These are phyloP conservation scores for Physaria fendleri DNA, from an alignment of 345 rosid genomes.

Conservation along the genomic window DNA sequence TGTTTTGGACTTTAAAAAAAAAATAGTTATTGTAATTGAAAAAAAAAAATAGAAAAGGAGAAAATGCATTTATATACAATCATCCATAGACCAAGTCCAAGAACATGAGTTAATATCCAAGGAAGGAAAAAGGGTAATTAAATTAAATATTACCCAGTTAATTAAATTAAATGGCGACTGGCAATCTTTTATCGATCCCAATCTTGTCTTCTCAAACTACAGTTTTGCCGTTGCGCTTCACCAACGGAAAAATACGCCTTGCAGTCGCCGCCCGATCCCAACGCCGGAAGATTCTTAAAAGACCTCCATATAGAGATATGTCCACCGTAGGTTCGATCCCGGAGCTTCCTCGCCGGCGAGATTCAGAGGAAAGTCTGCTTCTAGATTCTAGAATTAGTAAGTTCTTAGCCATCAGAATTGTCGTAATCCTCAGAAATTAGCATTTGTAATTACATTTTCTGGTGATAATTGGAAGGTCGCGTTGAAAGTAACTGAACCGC, in stretches of 20 bases:
- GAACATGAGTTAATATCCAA: too few species aligned
- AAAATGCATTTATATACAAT: too few species aligned
- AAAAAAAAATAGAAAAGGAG: too few species aligned
- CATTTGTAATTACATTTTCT: too few species aligned
- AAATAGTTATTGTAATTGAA: too few species aligned
- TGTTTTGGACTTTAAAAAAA: too few species aligned
- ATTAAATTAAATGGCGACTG: constrained; percentile 32
- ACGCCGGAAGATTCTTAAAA: constrained; percentile 25
- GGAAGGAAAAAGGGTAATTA: too few species aligned
- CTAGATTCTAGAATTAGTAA: constrained; percentile 43
- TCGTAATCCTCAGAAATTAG: neutral
- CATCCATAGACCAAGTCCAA: too few species aligned
- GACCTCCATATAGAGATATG: constrained; percentile 26
- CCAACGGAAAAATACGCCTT: constrained; percentile 6
- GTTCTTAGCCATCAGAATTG: neutral
- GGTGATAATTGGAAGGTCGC: too few species aligned
- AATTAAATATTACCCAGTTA: too few species aligned
- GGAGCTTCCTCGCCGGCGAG: constrained; percentile 39
- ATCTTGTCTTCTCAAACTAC: constrained; percentile 28
- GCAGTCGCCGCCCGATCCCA: constrained; percentile 23
- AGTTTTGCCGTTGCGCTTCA: constrained; percentile 23
- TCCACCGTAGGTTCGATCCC: constrained; percentile 30
- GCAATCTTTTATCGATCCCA: constrained; percentile 26
- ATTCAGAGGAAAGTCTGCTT: constrained; percentile 37
- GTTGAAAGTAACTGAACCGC: too few species aligned